Evolutionary conservation across 2,329 filamentous ascomycete genomes (phyloP), one percentile per base, ranked within the genome.

Genomic region (Hymenoscyphus infarciens): DNA sequence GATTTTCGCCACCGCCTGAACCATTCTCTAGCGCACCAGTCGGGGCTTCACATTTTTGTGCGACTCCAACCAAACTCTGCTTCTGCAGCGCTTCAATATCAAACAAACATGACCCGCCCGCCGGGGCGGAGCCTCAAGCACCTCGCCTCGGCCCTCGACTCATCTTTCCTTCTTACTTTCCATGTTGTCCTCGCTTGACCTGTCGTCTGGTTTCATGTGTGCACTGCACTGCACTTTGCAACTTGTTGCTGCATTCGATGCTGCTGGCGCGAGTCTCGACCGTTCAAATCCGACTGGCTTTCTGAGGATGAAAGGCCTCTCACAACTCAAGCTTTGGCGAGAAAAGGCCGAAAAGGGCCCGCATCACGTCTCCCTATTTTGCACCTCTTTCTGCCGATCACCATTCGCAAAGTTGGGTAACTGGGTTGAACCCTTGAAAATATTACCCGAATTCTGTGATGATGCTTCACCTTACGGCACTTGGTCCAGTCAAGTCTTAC

Each of bases 301-400:
- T 38, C n/a, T n/a, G n/a, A n/a, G n/a, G n/a, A n/a, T n/a, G n/a
- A n/a, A n/a, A n/a, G n/a, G n/a, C n/a, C n/a, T n/a, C n/a, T n/a
- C n/a, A 49, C 45, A 49, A 49, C 45, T 49, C 45, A 49, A 49
- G 45, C 45, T 49, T 49, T 1, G 10, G 8, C 10, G 19, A n/a
- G 27, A 39, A 57, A 42, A 42, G 56, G 56, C 56, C 56, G 56
- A 57, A 33, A 57, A 57, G 56, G 16, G 56, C 35, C 56, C 56
- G 56, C 15, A 42, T 57, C 56, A 57, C 27, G 33, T 19, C 22
- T 25, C 31, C 31, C 38, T 38, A 15, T 57, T 25, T 15, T 15
- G 33, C 35, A 25, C 5, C 56, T 39, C 35, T 42, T 11, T 29
- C 54, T 27, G 31, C 56, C 19, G 45, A 49, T 49, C 45, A 49